phyloP scores from a whole-genome alignment of 768 basidiomycete species.

The Mycena capillaripes region DNA sequence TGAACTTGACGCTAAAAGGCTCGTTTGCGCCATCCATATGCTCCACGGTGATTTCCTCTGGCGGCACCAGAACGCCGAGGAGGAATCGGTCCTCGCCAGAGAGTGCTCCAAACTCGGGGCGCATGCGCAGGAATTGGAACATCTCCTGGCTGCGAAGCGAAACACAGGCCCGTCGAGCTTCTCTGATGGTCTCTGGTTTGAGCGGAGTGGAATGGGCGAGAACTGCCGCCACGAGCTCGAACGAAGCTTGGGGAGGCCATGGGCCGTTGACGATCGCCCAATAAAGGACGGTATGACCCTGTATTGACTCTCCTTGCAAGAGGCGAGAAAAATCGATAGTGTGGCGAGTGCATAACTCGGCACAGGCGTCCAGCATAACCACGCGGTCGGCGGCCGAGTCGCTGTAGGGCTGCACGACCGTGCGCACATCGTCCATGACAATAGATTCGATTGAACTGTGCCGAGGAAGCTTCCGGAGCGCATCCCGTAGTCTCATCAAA shows the following conservation, averaged over 20 bases:
- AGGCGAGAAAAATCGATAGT: conserved; percentile 5
- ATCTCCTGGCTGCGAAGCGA: conserved; percentile 17
- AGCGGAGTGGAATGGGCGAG: conserved; percentile 12
- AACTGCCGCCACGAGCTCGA: conserved; percentile 10
- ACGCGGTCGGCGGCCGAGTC: conserved; percentile 5
- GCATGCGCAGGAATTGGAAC: conserved; percentile 18
- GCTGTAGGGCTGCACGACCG: neutral
- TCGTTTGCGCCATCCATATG: neutral
- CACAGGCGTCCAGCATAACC: conserved; percentile 6
- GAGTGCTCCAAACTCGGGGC: conserved; percentile 16
- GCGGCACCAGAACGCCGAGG: conserved; percentile 1
- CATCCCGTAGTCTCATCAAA: neutral
- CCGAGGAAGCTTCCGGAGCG: neutral
- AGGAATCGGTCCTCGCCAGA: conserved; percentile 16
- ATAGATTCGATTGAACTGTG: neutral
- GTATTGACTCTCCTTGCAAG: conserved; percentile 7
- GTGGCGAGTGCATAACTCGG: conserved; percentile 5
- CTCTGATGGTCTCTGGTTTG: conserved; percentile 1
- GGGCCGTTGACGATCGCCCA: conserved; percentile 26
- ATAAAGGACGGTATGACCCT: conserved; percentile 12
- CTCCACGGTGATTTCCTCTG: conserved; percentile 14
- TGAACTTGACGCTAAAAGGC: conserved; percentile 26
- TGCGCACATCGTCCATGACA: conserved; percentile 4
- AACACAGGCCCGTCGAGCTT: conserved; percentile 20
- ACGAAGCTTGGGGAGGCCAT: conserved; percentile 7